phyloP scores from a whole-genome alignment of 768 basidiomycete species.

The Hebeloma cylindrosporum region DNA sequence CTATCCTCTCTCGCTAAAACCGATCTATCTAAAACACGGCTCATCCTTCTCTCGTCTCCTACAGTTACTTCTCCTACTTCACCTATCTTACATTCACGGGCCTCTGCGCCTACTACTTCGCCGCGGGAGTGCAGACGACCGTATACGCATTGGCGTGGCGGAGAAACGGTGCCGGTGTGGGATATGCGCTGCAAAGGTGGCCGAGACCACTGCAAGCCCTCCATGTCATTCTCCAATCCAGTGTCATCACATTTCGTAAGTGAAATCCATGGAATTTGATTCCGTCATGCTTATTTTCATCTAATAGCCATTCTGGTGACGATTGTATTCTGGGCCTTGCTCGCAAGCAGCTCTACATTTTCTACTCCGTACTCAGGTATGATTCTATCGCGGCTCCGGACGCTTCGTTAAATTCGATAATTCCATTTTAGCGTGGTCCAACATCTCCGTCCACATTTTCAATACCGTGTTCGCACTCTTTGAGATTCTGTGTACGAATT shows the following conservation, averaged over 20 bases:
- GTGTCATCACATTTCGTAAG: slow-evolving; percentile 45
- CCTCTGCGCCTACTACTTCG: slow-evolving; percentile 61
- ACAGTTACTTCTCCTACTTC: slow-evolving; percentile 65
- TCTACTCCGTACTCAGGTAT: slow-evolving; percentile 36
- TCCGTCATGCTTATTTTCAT: neutral
- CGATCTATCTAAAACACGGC: neutral
- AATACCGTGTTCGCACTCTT: slow-evolving; percentile 57
- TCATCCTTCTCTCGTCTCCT: neutral
- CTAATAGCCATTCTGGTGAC: slow-evolving; percentile 63
- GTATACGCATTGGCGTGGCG: slow-evolving; percentile 35
- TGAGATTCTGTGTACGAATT: slow-evolving; percentile 58
- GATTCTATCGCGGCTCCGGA: slow-evolving; percentile 15
- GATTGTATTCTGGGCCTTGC: slow-evolving; percentile 59
- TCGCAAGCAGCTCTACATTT: slow-evolving; percentile 45
- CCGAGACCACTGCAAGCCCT: slow-evolving; percentile 51
- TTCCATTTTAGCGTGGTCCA: slow-evolving; percentile 46
- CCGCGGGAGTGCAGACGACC: slow-evolving; percentile 52
- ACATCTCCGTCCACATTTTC: slow-evolving; percentile 59
- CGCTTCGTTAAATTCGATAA: neutral
- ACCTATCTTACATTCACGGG: slow-evolving; percentile 65
- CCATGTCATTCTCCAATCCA: slow-evolving; percentile 53
- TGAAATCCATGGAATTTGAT: neutral
- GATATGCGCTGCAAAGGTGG: slow-evolving; percentile 64
- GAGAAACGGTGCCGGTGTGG: slow-evolving; percentile 22
- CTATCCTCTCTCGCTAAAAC: neutral